These are phyloP conservation scores for Maudiozyma serrabonitensis DNA, from an alignment of 805 yeast genomes.

Conservation along the genomic window DNA sequence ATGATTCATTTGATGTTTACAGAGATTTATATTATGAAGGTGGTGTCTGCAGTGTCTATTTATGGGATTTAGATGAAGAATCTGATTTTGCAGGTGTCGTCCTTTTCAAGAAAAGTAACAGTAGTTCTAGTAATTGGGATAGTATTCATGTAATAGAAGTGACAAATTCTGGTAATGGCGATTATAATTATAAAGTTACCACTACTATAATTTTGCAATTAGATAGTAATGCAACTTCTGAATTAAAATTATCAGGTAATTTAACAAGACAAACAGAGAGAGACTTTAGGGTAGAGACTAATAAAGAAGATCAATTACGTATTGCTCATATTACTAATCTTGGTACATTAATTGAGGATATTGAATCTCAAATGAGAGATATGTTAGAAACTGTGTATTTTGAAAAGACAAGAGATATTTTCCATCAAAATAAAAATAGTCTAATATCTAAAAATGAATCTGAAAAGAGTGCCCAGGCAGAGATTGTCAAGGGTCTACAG, in stretches of 20 bases:
- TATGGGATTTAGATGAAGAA: slow-evolving; percentile 77
- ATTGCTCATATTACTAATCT: slow-evolving; percentile 76
- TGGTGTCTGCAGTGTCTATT: slow-evolving; percentile 77
- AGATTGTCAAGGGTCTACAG: slow-evolving; percentile 30
- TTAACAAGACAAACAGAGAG: slow-evolving; percentile 76
- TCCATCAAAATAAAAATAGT: slow-evolving; percentile 53
- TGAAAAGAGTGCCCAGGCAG: slow-evolving; percentile 27
- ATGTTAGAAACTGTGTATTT: slow-evolving; percentile 88
- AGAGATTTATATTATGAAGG: slow-evolving; percentile 94
- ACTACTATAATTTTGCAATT: slow-evolving; percentile 81
- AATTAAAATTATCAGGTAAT: slow-evolving; percentile 60
- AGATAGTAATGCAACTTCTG: slow-evolving; percentile 17
- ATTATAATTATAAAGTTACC: slow-evolving; percentile 59
- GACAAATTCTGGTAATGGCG: slow-evolving; percentile 29
- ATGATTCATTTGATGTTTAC: slow-evolving; percentile 85
- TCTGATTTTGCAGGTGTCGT: slow-evolving; percentile 79
- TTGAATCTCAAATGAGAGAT: slow-evolving; percentile 79
- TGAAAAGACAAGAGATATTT: slow-evolving; percentile 85
- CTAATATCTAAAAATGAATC: slow-evolving; percentile 11
- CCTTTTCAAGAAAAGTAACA: slow-evolving; percentile 55
- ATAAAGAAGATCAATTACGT: slow-evolving; percentile 25
- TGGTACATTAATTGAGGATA: slow-evolving; percentile 78
- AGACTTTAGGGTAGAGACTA: slow-evolving; percentile 26
- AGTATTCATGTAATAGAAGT: slow-evolving; percentile 88
- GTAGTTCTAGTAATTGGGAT: slow-evolving; percentile 65